Base-by-base conservation (phyloP, 805 yeast genomes). In the Wickerhamomyces bovis region DNA sequence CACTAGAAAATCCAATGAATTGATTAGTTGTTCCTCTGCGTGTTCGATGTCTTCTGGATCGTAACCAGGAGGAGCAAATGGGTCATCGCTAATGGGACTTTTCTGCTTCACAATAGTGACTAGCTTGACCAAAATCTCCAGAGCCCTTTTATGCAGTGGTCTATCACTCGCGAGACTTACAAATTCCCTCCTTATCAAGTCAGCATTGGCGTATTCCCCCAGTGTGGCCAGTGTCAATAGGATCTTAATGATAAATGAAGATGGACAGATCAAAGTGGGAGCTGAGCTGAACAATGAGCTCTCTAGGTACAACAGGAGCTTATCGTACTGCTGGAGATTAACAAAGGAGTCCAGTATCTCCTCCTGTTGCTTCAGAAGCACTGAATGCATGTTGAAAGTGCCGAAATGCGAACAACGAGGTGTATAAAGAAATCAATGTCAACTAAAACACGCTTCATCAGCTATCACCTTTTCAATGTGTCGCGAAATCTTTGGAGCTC, bases 221-320 rank as follows among this genome's bases (percentile, higher is more conserved):
- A 68, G 49, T 0, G 74, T 66, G 0, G 64, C 64, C 22, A 72
- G 47, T 1, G 76, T 68, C 39, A 73, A 57, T 10, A 73, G 43
- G 1, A 66, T 60, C 23, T 64, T 53, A 10, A 70, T 39, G 3
- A 67, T 58, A 23, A 65, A 63, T 20, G 61, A 54, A 1, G 68
- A 64, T 0, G 76, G 75, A 10, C 58, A 51, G 16, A 54, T 49
- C 23, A 64, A 41, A 1, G 22, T 20, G 5, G 68, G 67, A 2
- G 56, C 46, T 23, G 58, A 56, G 15, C 46, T 48, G 40, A 54
- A 47, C 3, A 63, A 44, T 1, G 56, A 46, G 2, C 56, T 41
- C 48, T 72, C 75, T 8, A 72, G 45, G 38, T 62, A 62, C 8
- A 62, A 50, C 2, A 73, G 43, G n/a, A 72, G 44, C 54, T 63